These are phyloP conservation scores for Hanseniaspora taiwanica DNA, from an alignment of 805 yeast genomes.

Conservation along the genomic window DNA sequence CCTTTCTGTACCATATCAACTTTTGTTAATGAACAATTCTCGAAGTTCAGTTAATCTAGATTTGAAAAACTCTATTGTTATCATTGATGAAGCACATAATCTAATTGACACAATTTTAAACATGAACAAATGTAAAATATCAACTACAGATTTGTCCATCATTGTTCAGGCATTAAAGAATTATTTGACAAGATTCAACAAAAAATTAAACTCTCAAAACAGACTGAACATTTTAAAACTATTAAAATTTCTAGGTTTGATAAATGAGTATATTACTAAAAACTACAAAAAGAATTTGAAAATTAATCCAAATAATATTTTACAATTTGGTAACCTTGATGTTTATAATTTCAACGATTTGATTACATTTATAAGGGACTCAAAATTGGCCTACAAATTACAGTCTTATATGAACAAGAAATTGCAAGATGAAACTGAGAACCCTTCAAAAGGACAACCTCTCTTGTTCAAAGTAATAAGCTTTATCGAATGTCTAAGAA, in stretches of 20 bases:
- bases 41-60: conserved; percentile 47
- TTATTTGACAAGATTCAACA: conserved; percentile 49
- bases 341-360: conserved; percentile 55
- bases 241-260: conserved; percentile 37
- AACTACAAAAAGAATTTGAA: conserved; percentile 36
- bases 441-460: conserved; percentile 26
- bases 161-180: conserved; percentile 36
- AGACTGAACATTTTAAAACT: conserved; percentile 55
- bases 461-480: conserved; percentile 50
- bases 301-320: conserved; percentile 38
- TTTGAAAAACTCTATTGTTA: conserved; percentile 49
- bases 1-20: conserved; percentile 75
- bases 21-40: conserved; percentile 46
- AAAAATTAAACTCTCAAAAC: conserved; percentile 56
- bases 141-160: conserved; percentile 32
- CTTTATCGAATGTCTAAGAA: conserved; percentile 48
- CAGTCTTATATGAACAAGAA: conserved; percentile 46
- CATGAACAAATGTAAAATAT: conserved; percentile 49
- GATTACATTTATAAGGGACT: conserved; percentile 44
- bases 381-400: conserved; percentile 75
- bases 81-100: conserved; percentile 91
- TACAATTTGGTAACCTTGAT: conserved; percentile 51
- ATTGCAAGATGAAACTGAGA: not conserved
- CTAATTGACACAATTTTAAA: conserved; percentile 62
- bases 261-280: conserved; percentile 35